These are phyloP conservation scores for Mallotus japonicus DNA, from an alignment of 441 rosid genomes.

Conservation along the genomic window DNA sequence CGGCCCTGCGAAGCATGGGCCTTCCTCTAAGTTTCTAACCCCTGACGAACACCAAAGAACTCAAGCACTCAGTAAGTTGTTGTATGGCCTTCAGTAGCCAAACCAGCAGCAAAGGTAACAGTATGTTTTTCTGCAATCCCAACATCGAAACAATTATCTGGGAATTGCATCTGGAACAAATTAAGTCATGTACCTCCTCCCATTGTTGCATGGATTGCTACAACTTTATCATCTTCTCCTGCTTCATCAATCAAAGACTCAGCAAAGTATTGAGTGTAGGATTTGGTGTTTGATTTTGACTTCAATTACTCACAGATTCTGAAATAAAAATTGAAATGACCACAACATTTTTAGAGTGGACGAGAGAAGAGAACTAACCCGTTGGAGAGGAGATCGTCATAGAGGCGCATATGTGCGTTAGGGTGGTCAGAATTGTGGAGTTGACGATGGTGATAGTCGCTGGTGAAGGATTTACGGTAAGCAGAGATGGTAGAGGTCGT, in stretches of 20 bases:
- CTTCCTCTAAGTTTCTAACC: slow-evolving; percentile 55
- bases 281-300: slow-evolving; percentile 28
- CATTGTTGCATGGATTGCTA: slow-evolving; percentile 58
- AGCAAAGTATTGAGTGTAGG: slow-evolving; percentile 41
- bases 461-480: too few species aligned
- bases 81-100: slow-evolving; percentile 42
- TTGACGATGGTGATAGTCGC: too few species aligned
- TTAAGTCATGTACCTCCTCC: slow-evolving; percentile 57
- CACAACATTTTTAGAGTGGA: too few species aligned
- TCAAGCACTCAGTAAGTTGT: slow-evolving; percentile 72
- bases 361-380: too few species aligned
- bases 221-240: slow-evolving; percentile 36
- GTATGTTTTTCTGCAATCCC: slow-evolving; percentile 58
- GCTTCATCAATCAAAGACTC: slow-evolving; percentile 51
- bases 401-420: too few species aligned
- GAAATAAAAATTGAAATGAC: too few species aligned
- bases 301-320: slow-evolving; percentile 28
- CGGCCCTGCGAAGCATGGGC: slow-evolving; percentile 73
- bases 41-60: slow-evolving; percentile 57
- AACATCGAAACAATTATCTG: slow-evolving; percentile 44
- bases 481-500: too few species aligned
- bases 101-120: slow-evolving; percentile 54
- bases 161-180: slow-evolving; percentile 42
- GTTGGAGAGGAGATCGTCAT: too few species aligned
- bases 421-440: too few species aligned